Percentiles rank a stretch among this genome's conserved stretches.
phyloP scores from a whole-genome alignment of 2,329 filamentous ascomycete species.

The Mycosphaerelloides madeirae region DNA sequence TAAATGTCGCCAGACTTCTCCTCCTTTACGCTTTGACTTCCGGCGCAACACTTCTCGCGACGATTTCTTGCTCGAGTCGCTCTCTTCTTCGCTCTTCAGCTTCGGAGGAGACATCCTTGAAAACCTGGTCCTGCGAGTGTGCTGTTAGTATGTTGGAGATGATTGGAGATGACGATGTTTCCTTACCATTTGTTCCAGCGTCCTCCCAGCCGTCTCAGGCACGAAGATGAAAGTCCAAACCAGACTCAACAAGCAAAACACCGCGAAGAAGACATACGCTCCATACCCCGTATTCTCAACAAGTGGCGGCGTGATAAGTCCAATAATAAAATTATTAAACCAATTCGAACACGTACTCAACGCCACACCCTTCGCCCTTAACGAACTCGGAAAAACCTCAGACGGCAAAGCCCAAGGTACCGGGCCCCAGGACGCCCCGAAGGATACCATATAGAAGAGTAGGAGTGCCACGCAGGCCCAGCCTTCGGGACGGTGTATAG shows the following conservation, averaged over 20 bases:
- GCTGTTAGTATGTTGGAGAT: no score
- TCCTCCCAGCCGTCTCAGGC: constrained; percentile 52
- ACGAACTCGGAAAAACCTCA: constrained; percentile 58
- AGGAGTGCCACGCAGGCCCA: constrained; percentile 29
- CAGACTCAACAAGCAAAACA: constrained; percentile 48
- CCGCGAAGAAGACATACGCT: constrained; percentile 58
- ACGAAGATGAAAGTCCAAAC: constrained; percentile 53
- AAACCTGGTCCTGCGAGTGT: constrained; percentile 25
- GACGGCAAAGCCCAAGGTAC: constrained; percentile 35
- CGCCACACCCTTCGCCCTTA: constrained; percentile 62
- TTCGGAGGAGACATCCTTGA: constrained; percentile 23
- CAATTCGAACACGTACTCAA: constrained; percentile 40
- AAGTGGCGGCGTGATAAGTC: constrained; percentile 29
- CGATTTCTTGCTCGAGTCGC: constrained; percentile 23
- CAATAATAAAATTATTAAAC: constrained; percentile 58
- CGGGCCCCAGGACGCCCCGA: constrained; percentile 52
- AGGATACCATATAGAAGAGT: constrained; percentile 36
- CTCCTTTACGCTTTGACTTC: neutral
- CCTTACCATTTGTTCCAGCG: constrained; percentile 26
- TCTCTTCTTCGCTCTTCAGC: constrained; percentile 24
- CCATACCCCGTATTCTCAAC: constrained; percentile 52
- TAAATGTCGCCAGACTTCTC: no score
- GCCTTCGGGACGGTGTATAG: constrained; percentile 46
- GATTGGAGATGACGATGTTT: no score
- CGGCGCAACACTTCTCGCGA: constrained; percentile 4